Conservation (phyloP, 345 rosid species). For the Lepidium didymum region DNA sequence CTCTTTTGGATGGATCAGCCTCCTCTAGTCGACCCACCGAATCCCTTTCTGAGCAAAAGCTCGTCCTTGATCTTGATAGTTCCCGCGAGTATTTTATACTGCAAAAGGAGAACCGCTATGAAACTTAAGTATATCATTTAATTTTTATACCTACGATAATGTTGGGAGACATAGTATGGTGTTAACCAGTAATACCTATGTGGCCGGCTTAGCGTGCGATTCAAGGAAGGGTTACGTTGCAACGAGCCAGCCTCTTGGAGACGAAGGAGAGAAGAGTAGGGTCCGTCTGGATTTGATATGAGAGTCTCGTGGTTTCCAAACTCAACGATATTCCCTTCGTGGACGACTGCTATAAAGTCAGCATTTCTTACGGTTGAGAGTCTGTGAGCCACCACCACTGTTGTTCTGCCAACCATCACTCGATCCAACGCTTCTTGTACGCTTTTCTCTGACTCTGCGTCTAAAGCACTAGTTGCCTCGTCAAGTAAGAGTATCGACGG, state of each 20-base stretch:
- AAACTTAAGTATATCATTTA: background rate
- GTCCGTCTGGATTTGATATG: constrained; percentile 51
- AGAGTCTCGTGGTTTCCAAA: constrained; percentile 88
- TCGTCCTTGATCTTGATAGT: constrained; percentile 56
- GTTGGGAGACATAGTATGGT: background rate
- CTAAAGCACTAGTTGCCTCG: constrained; percentile 96
- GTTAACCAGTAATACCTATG: constrained; percentile 44
- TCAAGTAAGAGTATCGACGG: constrained; percentile 86
- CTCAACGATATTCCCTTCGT: constrained; percentile 74
- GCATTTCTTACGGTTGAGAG: constrained; percentile 90
- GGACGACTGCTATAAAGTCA: constrained; percentile 78
- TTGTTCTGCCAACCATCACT: constrained; percentile 92
- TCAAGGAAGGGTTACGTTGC: constrained; percentile 57
- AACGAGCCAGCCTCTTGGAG: constrained; percentile 69
- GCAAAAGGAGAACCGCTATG: background rate
- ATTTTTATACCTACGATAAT: background rate
- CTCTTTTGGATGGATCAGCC: constrained; percentile 33
- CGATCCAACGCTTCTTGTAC: constrained; percentile 94
- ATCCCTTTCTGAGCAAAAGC: constrained; percentile 83
- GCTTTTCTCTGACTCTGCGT: constrained; percentile 91
- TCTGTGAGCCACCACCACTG: constrained; percentile 85
- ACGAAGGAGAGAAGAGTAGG: constrained; percentile 66
- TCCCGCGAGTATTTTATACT: constrained; percentile 62
- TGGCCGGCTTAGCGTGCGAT: constrained; percentile 46
- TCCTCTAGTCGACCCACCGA: constrained; percentile 45